phyloP scores from a whole-genome alignment of 305 asterid species.

The Ilex paraguariensis region DNA sequence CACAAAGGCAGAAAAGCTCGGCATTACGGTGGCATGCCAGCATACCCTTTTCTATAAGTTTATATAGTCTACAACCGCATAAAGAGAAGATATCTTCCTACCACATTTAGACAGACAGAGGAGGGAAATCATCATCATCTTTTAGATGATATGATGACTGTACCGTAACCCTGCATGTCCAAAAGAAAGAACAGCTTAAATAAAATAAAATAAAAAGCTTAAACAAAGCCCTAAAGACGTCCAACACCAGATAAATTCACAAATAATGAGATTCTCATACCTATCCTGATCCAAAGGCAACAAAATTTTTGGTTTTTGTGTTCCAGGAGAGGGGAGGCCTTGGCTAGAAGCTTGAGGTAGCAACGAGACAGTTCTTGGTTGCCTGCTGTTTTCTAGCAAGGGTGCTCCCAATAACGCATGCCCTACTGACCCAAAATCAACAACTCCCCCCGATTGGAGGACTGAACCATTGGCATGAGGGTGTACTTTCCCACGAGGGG shows the following conservation, averaged over 20 bases:
- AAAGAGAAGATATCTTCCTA: not conserved
- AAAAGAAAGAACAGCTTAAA: constrained; percentile 11
- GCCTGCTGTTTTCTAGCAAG: constrained; percentile 30
- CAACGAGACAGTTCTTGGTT: constrained; percentile 23
- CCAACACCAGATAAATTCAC: not conserved
- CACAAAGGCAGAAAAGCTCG: constrained; percentile 36
- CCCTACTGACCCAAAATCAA: constrained; percentile 33
- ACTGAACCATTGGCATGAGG: constrained; percentile 22
- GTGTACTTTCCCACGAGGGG: constrained; percentile 38
- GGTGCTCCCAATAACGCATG: constrained; percentile 15
- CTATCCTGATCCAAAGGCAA: constrained; percentile 45
- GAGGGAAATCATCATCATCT: constrained; percentile 88
- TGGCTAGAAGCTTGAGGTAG: constrained; percentile 28
- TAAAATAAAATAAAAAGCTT: not conserved
- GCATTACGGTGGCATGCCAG: constrained; percentile 25
- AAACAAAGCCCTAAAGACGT: not conserved
- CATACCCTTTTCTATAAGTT: constrained; percentile 6
- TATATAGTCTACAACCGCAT: constrained; percentile 9
- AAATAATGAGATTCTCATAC: constrained; percentile 33
- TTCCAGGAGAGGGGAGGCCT: constrained; percentile 24
- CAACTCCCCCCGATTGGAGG: constrained; percentile 32
- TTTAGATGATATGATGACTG: constrained; percentile 67
- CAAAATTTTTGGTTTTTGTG: constrained; percentile 29
- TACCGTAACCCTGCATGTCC: constrained; percentile 51
- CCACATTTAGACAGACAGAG: constrained; percentile 49